These are phyloP conservation scores for Pseudozyma sp. DNA, from an alignment of 1,284 basidiomycete species.

Conservation along the genomic window DNA sequence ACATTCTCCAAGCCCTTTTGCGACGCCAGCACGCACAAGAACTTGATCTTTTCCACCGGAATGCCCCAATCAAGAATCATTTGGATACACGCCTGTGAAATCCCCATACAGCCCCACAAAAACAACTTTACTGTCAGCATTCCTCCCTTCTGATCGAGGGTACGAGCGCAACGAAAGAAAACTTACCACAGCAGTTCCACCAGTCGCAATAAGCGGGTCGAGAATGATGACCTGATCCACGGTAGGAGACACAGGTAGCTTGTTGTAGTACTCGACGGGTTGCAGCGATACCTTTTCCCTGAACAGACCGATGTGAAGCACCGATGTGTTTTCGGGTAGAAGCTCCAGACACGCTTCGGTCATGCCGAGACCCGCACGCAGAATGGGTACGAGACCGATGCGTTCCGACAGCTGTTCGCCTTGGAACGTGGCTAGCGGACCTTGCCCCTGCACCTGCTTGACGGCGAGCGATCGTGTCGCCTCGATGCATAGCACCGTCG, in stretches of 20 bases:
- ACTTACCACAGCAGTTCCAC: slow-evolving; percentile 82
- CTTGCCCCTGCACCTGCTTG: slow-evolving; percentile 53
- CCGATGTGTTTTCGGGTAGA: slow-evolving; percentile 82
- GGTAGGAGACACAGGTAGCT: slow-evolving; percentile 78
- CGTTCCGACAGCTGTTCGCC: slow-evolving; percentile 70
- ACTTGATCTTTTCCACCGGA: slow-evolving; percentile 76
- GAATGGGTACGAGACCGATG: slow-evolving; percentile 87
- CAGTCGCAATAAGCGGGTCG: slow-evolving; percentile 90
- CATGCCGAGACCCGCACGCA: slow-evolving; percentile 95
- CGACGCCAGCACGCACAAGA: slow-evolving; percentile 85
- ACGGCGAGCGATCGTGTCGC: slow-evolving; percentile 42
- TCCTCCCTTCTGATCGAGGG: neutral
- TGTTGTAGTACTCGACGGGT: slow-evolving; percentile 77
- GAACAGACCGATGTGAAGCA: slow-evolving; percentile 90
- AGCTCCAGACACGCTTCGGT: slow-evolving; percentile 82
- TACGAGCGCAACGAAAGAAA: neutral
- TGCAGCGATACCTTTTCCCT: slow-evolving; percentile 89
- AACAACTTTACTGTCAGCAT: neutral
- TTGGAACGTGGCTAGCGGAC: slow-evolving; percentile 53
- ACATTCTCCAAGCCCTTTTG: slow-evolving; percentile 80
- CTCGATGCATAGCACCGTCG: slow-evolving; percentile 55
- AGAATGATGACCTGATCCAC: slow-evolving; percentile 86
- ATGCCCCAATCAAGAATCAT: slow-evolving; percentile 68
- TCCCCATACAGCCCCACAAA: neutral
- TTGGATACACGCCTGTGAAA: slow-evolving; percentile 58